phyloP scores from a whole-genome alignment of 2,329 filamentous ascomycete genomes.

The Trichoderma sp. region DNA sequence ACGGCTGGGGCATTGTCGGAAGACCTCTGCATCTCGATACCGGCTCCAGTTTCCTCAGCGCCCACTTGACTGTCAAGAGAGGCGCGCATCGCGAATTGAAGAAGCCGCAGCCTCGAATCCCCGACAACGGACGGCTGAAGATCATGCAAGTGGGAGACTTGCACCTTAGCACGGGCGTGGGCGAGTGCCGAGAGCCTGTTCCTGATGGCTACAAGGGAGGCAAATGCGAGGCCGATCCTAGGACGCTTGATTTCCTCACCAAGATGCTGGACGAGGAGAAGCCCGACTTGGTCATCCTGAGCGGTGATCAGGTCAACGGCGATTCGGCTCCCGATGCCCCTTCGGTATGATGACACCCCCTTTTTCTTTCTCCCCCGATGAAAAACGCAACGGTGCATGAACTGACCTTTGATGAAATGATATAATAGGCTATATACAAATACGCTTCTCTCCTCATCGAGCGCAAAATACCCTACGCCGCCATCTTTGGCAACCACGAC shows the following conservation, averaged over 20 bases:
- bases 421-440: constrained; percentile 80
- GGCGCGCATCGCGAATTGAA: constrained; percentile 67
- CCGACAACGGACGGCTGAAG: constrained; percentile 92
- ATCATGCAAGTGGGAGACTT: constrained; percentile 96
- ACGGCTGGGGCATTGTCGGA: constrained; percentile 80
- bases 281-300: constrained; percentile 88
- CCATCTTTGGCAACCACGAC: constrained; percentile 97
- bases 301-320: constrained; percentile 94
- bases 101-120: constrained; percentile 76
- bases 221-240: constrained; percentile 86
- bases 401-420: constrained; percentile 32
- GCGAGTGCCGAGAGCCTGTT: constrained; percentile 82
- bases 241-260: constrained; percentile 87
- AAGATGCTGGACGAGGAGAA: constrained; percentile 88
- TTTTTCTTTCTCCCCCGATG: neutral
- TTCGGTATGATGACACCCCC: constrained; percentile 57
- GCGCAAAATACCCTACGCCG: constrained; percentile 87
- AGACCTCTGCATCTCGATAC: constrained; percentile 73
- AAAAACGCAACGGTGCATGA: neutral
- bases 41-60: constrained; percentile 63
- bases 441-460: constrained; percentile 82
- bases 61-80: constrained; percentile 77
- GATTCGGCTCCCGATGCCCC: constrained; percentile 90
- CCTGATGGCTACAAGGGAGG: constrained; percentile 73
- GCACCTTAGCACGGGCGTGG: constrained; percentile 88